phyloP scores from a whole-genome alignment of 805 yeast species.

The Kluyveromyces dobzhanskii region DNA sequence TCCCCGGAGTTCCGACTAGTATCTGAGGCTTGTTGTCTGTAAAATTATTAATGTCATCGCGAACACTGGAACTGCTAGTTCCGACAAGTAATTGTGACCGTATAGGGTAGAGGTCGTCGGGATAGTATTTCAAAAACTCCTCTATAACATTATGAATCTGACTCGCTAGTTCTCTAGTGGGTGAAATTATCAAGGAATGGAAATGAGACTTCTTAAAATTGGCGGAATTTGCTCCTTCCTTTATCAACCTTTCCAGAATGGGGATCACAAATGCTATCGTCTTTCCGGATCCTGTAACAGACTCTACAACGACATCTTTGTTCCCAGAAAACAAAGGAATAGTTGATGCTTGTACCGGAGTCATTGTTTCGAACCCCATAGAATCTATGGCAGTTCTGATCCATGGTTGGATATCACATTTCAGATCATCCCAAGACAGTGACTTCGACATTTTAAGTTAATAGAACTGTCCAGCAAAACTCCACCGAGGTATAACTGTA shows the following conservation, averaged over 20 bases:
- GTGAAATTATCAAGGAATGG: slow-evolving; percentile 61
- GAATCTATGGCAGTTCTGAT: slow-evolving; percentile 57
- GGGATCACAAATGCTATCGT: slow-evolving; percentile 89
- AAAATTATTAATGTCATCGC: slow-evolving; percentile 65
- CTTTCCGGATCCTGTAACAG: slow-evolving; percentile 98
- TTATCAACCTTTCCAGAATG: slow-evolving; percentile 53
- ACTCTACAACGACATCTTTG: slow-evolving; percentile 94
- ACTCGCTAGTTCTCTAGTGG: slow-evolving; percentile 57
- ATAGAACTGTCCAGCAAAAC: no score
- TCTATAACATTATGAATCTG: slow-evolving; percentile 66
- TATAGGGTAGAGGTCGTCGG: slow-evolving; percentile 37
- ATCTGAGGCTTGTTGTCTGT: slow-evolving; percentile 55
- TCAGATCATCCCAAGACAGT: slow-evolving; percentile 52
- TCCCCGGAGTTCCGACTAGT: slow-evolving; percentile 87
- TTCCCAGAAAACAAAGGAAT: slow-evolving; percentile 76
- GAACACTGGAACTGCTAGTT: slow-evolving; percentile 44
- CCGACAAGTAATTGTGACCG: slow-evolving; percentile 52
- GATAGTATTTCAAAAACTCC: slow-evolving; percentile 47
- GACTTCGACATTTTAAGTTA: slow-evolving; percentile 31
- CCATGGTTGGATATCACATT: slow-evolving; percentile 59
- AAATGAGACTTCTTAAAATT: slow-evolving; percentile 52
- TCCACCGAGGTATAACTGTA: no score
- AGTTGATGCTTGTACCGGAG: slow-evolving; percentile 95
- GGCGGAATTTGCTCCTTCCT: slow-evolving; percentile 25
- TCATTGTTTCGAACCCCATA: slow-evolving; percentile 73